Evolutionary conservation across 2,329 filamentous ascomycete genomes (phyloP).

Genomic region (Curvularia eragrostidis): DNA sequence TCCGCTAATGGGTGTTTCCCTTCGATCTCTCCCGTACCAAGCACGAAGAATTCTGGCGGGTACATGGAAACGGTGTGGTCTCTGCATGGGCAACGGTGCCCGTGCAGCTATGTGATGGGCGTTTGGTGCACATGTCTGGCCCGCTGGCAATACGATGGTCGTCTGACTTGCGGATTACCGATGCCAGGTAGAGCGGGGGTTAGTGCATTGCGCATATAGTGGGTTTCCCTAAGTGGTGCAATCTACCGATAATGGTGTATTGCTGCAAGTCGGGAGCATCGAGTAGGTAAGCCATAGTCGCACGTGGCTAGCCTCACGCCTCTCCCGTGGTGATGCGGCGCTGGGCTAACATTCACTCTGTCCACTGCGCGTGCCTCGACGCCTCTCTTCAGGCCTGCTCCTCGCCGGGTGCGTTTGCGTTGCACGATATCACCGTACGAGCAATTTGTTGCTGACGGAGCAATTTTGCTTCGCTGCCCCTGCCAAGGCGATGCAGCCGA

Average conservation of each 20-base stretch:
- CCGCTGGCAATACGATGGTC: conserved; percentile 1
- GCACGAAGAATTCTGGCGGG: neutral
- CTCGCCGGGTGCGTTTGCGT: neutral
- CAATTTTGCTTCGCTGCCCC: conserved; percentile 14
- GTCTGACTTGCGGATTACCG: conserved; percentile 9
- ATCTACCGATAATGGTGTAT: conserved; percentile 2
- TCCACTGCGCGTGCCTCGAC: neutral
- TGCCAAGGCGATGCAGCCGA: conserved; percentile 16
- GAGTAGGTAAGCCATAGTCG: neutral
- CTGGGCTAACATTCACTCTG: neutral
- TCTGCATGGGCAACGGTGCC: neutral
- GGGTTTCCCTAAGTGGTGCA: conserved; percentile 7
- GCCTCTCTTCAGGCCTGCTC: neutral
- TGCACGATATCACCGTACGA: neutral
- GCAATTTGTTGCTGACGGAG: conserved; percentile 1
- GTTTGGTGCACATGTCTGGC: neutral
- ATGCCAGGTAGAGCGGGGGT: conserved; percentile 6
- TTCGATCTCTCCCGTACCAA: neutral
- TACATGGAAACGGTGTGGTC: neutral
- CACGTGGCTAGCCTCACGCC: neutral
- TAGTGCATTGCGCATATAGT: conserved; percentile 9
- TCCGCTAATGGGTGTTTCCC: neutral
- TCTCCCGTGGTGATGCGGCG: neutral
- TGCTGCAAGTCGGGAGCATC: conserved; percentile 4
- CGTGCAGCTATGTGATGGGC: neutral